phyloP scores from a whole-genome alignment of 192 early-diverging fungal species.

The Phlyctochytrium arcticum region DNA sequence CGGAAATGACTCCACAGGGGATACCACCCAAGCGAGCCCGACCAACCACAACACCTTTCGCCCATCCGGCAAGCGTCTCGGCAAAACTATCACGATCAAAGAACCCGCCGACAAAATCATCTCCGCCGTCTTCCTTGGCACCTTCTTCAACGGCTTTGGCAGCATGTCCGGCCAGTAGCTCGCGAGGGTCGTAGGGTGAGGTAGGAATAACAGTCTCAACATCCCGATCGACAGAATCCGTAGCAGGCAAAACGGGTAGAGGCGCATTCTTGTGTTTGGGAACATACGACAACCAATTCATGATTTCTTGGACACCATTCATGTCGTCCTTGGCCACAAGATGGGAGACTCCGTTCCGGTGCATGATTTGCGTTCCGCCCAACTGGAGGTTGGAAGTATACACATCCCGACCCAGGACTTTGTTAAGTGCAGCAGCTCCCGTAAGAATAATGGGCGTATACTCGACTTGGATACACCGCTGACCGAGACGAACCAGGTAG shows the following conservation, averaged over 20 bases:
- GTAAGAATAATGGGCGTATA: slow-evolving; percentile 98
- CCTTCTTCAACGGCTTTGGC: no score
- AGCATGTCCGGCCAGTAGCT: slow-evolving; percentile 79
- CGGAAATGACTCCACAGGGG: slow-evolving; percentile 93
- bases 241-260: slow-evolving; percentile 42
- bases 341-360: slow-evolving; percentile 98
- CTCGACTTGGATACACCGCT: slow-evolving; percentile 95
- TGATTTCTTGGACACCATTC: slow-evolving; percentile 84
- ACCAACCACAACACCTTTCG: slow-evolving; percentile 92
- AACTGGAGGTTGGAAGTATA: slow-evolving; percentile 98
- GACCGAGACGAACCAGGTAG: slow-evolving; percentile 96
- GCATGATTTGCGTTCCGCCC: slow-evolving; percentile 99
- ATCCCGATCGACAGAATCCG: slow-evolving; percentile 77
- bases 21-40: slow-evolving; percentile 94
- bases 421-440: slow-evolving; percentile 95
- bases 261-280: slow-evolving; percentile 70
- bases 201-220: slow-evolving; percentile 77
- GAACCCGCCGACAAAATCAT: slow-evolving; percentile 79
- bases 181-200: slow-evolving; percentile 85
- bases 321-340: slow-evolving; percentile 94
- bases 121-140: slow-evolving; percentile 61
- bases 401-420: slow-evolving; percentile 95
- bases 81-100: slow-evolving; percentile 96
- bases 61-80: slow-evolving; percentile 96
- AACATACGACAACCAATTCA: slow-evolving; percentile 92